phyloP scores from a whole-genome alignment of 306 rosid species.

The Dalbergia cochinchinensis region DNA sequence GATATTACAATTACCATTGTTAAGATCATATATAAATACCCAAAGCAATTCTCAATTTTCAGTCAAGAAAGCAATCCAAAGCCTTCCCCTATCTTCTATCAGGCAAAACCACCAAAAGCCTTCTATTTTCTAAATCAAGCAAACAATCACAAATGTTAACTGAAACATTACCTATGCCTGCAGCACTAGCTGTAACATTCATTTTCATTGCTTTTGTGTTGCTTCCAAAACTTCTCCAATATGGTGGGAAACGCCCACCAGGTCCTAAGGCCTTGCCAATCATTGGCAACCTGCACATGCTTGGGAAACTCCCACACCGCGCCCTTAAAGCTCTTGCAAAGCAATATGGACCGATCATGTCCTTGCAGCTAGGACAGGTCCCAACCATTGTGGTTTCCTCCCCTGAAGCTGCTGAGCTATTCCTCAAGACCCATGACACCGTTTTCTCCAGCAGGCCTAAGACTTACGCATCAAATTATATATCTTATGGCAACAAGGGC shows the following conservation, averaged over 20 bases:
- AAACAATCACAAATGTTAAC: slow-evolving; percentile 28
- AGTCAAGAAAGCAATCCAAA: too few species aligned
- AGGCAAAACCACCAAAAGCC: background rate
- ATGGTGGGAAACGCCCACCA: slow-evolving; percentile 18
- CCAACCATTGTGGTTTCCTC: slow-evolving; percentile 47
- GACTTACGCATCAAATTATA: too few species aligned
- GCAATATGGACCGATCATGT: slow-evolving; percentile 54
- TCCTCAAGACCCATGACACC: slow-evolving; percentile 59
- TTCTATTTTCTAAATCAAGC: background rate
- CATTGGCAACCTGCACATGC: slow-evolving; percentile 54
- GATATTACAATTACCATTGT: background rate
- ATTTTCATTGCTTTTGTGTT: slow-evolving; percentile 22
- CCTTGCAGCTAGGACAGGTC: slow-evolving; percentile 37
- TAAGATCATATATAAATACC: background rate
- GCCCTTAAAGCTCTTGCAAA: slow-evolving; percentile 44
- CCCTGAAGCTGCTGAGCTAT: slow-evolving; percentile 51
- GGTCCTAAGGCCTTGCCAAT: slow-evolving; percentile 48
- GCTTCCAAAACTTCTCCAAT: slow-evolving; percentile 9
- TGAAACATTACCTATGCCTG: slow-evolving; percentile 10
- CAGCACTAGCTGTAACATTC: slow-evolving; percentile 32
- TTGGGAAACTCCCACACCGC: slow-evolving; percentile 48
- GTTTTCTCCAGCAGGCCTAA: background rate
- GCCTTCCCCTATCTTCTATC: too few species aligned
- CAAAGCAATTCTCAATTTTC: too few species aligned
- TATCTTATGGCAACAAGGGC: slow-evolving; percentile 33